phyloP scores from a whole-genome alignment of 108 stramenopile species.

The Skeletonema costatum region DNA sequence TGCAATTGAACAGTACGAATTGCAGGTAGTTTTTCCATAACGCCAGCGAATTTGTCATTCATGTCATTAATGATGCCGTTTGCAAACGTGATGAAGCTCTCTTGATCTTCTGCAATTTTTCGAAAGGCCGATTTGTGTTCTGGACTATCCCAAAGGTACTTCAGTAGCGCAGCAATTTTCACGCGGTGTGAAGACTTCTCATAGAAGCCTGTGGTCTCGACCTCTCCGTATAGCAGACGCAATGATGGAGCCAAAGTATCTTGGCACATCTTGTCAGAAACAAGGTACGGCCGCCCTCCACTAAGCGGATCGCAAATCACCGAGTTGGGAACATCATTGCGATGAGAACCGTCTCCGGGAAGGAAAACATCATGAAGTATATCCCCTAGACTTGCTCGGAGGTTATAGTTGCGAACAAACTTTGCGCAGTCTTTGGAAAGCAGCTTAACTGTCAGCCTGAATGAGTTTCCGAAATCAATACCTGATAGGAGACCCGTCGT shows the following conservation, averaged over 20 bases:
- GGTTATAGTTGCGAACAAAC: conserved; percentile 51
- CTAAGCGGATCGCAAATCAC: conserved; percentile 67
- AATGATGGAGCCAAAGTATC: conserved; percentile 93
- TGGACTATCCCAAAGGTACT: conserved; percentile 91
- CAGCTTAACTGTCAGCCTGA: conserved; percentile 72
- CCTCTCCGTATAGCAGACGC: conserved; percentile 96
- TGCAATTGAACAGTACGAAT: conserved; percentile 89
- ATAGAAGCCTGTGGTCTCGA: conserved; percentile 96
- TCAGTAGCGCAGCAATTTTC: conserved; percentile 90
- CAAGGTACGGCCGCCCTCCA: conserved; percentile 76
- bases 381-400: conserved; percentile 94
- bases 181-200: conserved; percentile 93
- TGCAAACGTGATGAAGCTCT: conserved; percentile 94
- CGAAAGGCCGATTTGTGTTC: conserved; percentile 94
- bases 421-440: conserved; percentile 68
- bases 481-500: conserved; percentile 64
- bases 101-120: conserved; percentile 85
- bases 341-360: conserved; percentile 53
- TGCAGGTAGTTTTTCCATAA: conserved; percentile 95
- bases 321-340: conserved; percentile 64
- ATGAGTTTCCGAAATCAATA: conserved; percentile 65
- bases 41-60: conserved; percentile 91
- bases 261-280: conserved; percentile 78
- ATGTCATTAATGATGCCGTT: conserved; percentile 99
- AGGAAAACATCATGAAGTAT: conserved; percentile 90